Base-by-base conservation (phyloP, 139 green algal species). In the Chlamydomonas incerta region DNA sequence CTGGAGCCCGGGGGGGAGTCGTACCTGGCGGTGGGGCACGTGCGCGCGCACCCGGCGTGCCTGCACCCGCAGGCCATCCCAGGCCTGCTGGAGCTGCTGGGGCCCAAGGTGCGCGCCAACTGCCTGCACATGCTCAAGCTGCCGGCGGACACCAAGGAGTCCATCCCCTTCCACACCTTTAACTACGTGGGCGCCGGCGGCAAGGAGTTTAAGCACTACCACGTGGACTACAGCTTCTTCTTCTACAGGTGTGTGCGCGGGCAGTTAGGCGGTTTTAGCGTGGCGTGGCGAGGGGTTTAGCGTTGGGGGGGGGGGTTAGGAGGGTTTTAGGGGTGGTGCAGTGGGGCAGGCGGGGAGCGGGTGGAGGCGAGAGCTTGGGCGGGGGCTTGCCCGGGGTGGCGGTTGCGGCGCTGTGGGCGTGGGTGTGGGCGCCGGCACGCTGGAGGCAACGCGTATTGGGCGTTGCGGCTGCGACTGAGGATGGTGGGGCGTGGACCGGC, bases 151-250 rank as follows among this genome's bases (percentile, higher is more conserved):
- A n/a, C 71, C 14, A 83, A 83, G 62, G 62, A 58, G 21, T 14
- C 35, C 11, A 83, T 83, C 23, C 75, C 75, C 26, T 83, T 83
- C 75, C 75, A 41, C 34, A 33, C 75, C 21, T 83, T 83, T 35
- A 72, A 47, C 35, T 83, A 50, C 60, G 41, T 50, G 6, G 8
- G 41, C 21, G 10, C 34, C 46, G 20, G 14, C 55, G 74, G 74
- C 35, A 72, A 37, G 24, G n/a, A 57, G 34, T 26, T 5, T 4
- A 83, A 83, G 62, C 75, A 83, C 35, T 83, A 83, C 75, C 75
- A 83, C 75, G 75, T 83, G n/a, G 75, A 83, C 26, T 83, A 83
- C 35, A 41, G 26, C 35, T 50, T 83, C 26, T 83, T 73, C 41
- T 20, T 83, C 6, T 83, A 83, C 62, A 60, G 75, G 75, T 83